Evolutionary conservation across 306 rosid species (phyloP).

Genomic region (Dicorynia guianensis): DNA sequence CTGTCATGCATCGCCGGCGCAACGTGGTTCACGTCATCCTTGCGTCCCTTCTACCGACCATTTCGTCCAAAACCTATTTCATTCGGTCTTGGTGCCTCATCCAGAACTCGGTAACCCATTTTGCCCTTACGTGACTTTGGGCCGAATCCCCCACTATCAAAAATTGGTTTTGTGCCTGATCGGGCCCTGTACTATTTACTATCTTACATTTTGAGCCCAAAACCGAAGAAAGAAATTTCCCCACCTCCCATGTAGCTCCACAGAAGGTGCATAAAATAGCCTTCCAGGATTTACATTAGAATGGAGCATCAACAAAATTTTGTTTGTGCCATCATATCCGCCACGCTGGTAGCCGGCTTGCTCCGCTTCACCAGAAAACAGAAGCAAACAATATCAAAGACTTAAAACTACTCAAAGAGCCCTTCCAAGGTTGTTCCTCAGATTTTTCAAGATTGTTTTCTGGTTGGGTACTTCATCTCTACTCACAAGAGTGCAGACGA

Average conservation of each 20-base stretch:
- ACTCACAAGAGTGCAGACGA: no score
- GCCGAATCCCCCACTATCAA: no score
- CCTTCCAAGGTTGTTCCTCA: not conserved
- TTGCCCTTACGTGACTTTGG: no score
- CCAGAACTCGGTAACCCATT: no score
- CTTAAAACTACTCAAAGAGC: no score
- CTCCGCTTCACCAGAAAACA: conserved; percentile 74
- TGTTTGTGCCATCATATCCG: conserved; percentile 71
- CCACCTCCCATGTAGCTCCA: no score
- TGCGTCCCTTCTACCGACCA: not conserved
- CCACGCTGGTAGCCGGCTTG: conserved; percentile 86
- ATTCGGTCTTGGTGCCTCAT: no score
- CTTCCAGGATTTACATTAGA: conserved; percentile 69
- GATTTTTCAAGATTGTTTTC: not conserved
- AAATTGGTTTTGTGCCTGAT: no score
- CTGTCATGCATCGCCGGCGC: not conserved
- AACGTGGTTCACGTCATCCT: not conserved
- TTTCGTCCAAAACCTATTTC: no score
- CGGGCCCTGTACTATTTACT: no score
- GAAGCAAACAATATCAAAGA: conserved; percentile 71
- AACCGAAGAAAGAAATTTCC: no score
- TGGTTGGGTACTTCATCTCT: not conserved
- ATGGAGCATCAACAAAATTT: conserved; percentile 69
- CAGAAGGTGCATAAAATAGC: conserved; percentile 81
- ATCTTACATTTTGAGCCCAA: no score